These are phyloP conservation scores for Tylopilus vinaceipallidus DNA, from an alignment of 768 basidiomycete species.

Conservation along the genomic window DNA sequence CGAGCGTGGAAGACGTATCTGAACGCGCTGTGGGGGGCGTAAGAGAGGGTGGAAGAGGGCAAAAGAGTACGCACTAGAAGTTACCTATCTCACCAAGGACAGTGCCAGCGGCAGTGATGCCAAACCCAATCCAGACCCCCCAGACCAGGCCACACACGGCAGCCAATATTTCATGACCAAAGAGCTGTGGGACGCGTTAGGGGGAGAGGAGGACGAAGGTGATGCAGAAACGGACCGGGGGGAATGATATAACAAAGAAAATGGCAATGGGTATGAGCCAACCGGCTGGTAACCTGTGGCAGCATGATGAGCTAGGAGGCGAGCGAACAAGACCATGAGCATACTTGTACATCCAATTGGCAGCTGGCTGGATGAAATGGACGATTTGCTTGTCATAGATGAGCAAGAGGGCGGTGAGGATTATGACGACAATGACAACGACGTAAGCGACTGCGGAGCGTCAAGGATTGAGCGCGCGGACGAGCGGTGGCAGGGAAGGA, in stretches of 20 bases:
- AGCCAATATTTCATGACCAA: conserved; percentile 90
- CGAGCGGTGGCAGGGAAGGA: not conserved
- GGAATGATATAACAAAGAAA: conserved; percentile 83
- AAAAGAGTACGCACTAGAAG: conserved; percentile 62
- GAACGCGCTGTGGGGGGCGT: conserved; percentile 60
- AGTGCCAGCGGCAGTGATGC: conserved; percentile 79
- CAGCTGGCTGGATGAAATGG: conserved; percentile 43
- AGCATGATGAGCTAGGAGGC: not conserved
- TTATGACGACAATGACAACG: conserved; percentile 42
- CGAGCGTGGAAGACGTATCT: conserved; percentile 73
- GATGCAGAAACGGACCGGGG: conserved; percentile 51
- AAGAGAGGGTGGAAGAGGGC: conserved; percentile 2
- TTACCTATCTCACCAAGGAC: conserved; percentile 86
- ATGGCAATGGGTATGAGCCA: conserved; percentile 80
- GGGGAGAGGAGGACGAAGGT: not conserved
- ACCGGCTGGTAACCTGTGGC: conserved; percentile 49
- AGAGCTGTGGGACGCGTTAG: conserved; percentile 48
- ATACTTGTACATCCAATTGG: conserved; percentile 44
- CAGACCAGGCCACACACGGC: conserved; percentile 88
- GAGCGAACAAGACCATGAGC: conserved; percentile 1
- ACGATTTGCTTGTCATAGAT: conserved; percentile 65
- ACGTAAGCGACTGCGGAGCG: conserved; percentile 46
- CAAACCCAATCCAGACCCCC: conserved; percentile 87
- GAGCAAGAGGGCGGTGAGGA: conserved; percentile 51
- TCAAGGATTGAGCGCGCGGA: not conserved